Percentiles rank a stretch among this genome's conserved stretches.
These are phyloP conservation scores for Termitomyces sp. DNA, from an alignment of 768 basidiomycete species.

Conservation along the genomic window DNA sequence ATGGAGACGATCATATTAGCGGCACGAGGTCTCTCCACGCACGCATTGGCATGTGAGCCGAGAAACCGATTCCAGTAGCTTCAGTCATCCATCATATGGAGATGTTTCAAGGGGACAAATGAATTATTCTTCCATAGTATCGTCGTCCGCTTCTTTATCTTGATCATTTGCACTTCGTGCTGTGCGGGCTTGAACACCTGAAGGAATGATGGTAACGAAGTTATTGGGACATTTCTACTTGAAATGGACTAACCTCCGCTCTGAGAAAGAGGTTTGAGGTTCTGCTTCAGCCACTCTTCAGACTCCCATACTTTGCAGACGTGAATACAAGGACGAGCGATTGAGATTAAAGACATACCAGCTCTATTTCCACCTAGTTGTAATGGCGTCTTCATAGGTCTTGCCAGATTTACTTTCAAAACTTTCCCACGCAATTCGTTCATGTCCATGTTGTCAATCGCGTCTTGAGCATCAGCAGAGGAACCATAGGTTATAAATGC, in stretches of 20 bases:
- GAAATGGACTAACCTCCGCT: constrained; percentile 53
- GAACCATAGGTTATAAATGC: constrained; percentile 87
- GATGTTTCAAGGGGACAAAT: neutral
- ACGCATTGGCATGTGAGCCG: constrained; percentile 7
- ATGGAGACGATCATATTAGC: neutral
- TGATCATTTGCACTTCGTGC: constrained; percentile 23
- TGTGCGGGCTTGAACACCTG: constrained; percentile 53
- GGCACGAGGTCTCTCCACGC: neutral
- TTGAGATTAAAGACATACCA: constrained; percentile 37
- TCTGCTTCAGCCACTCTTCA: constrained; percentile 85
- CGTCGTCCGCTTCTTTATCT: constrained; percentile 29
- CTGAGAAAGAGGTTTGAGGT: constrained; percentile 72
- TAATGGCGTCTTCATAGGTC: constrained; percentile 68
- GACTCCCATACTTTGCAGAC: constrained; percentile 82
- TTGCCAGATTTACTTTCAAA: constrained; percentile 79
- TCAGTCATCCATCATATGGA: constrained; percentile 5
- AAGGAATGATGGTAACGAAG: neutral
- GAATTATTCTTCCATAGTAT: constrained; percentile 63
- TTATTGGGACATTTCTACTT: neutral
- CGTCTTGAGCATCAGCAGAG: constrained; percentile 84
- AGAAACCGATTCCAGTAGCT: constrained; percentile 6
- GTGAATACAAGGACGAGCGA: neutral
- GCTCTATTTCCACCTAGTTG: constrained; percentile 72
- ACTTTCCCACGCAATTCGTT: constrained; percentile 79
- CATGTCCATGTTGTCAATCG: constrained; percentile 98